Evolutionary conservation across 331 rosid genomes (phyloP), one percentile per base, ranked within the genome.

Genomic region (Rosa hybrid): DNA sequence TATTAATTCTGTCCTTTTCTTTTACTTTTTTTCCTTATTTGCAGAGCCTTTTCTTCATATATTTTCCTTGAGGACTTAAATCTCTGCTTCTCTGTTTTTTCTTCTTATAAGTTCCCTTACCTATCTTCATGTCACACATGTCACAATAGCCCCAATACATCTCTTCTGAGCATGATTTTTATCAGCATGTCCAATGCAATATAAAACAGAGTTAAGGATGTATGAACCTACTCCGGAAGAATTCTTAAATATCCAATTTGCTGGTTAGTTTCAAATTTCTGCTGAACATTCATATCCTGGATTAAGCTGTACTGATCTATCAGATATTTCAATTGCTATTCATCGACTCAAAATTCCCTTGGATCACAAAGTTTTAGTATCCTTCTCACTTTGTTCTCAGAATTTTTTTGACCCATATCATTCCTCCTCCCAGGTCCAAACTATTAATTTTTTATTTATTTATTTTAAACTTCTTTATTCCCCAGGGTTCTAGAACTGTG

Each of bases 111-210:
- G 50, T 23, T 45, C 34, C 50, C 54, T 63, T 75, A 44, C 80
- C 69, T 50, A 48, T 86, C 68, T 68, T 62, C 54, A 30, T 42
- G 45, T 59, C 74, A 76, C 79, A 72, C 46, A 68, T 85, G 51
- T 82, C 86, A 42, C 68, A 72, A 67, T 75, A 78, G 46, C 75
- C 82, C 82, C 78, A 82, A 77, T 62, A 14, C 14, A 60, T 39
- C 44, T 23, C 57, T 70, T 51, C 39, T 63, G 54, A 53, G 53
- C 74, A 76, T 2, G 75, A 18, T 60, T 45, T 64, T 14, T 41
- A 44, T 68, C 11, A 38, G 14, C 60, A 49, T 60, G 27, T 62
- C 41, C 53, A n/a, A 45, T 70, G 51, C 44, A 48, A n/a, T 81
- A 45, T 53, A 77, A 70, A 46, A 63, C 48, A 50, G 68, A 46